phyloP scores from a whole-genome alignment of 2,329 filamentous ascomycete genomes.

The Stachybotrys echinatus region DNA sequence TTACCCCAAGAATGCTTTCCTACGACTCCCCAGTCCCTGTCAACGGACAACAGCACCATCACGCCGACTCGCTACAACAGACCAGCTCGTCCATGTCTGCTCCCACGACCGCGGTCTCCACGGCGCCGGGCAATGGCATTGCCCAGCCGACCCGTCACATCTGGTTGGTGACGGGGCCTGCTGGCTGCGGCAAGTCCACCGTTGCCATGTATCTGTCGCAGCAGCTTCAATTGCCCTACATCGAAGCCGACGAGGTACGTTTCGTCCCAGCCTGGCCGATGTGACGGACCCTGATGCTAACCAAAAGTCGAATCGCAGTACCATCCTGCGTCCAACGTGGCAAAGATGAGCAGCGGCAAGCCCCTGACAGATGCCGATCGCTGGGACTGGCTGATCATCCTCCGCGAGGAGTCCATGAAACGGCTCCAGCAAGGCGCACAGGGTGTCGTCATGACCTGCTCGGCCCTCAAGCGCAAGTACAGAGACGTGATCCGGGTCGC shows the following conservation, averaged over 20 bases:
- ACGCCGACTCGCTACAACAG: slow-evolving; percentile 16
- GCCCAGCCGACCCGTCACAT: slow-evolving; percentile 55
- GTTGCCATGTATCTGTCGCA: slow-evolving; percentile 62
- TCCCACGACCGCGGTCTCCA: slow-evolving; percentile 17
- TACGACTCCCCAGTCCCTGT: slow-evolving; percentile 42
- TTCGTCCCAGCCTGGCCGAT: background rate
- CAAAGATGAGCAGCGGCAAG: slow-evolving; percentile 82
- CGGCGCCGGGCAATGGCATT: slow-evolving; percentile 22
- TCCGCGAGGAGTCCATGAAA: slow-evolving; percentile 63
- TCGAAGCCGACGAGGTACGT: slow-evolving; percentile 74
- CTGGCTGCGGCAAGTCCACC: slow-evolving; percentile 75
- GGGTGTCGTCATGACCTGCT: slow-evolving; percentile 93
- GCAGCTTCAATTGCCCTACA: slow-evolving; percentile 60
- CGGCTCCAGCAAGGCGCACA: slow-evolving; percentile 51
- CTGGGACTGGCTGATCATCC: slow-evolving; percentile 90
- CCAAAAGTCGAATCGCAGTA: slow-evolving; percentile 42
- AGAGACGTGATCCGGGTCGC: slow-evolving; percentile 84
- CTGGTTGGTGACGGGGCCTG: slow-evolving; percentile 75
- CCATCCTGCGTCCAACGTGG: slow-evolving; percentile 71
- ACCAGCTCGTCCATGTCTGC: slow-evolving; percentile 11
- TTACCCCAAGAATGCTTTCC: slow-evolving; percentile 39
- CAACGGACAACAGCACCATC: slow-evolving; percentile 30
- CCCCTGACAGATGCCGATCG: slow-evolving; percentile 89
- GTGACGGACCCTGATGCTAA: background rate
- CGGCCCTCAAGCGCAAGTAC: slow-evolving; percentile 94